Evolutionary conservation across 2,329 filamentous ascomycete species (phyloP), one percentile per base, ranked within the genome.

Genomic region (Fusarium odoratissimum): DNA sequence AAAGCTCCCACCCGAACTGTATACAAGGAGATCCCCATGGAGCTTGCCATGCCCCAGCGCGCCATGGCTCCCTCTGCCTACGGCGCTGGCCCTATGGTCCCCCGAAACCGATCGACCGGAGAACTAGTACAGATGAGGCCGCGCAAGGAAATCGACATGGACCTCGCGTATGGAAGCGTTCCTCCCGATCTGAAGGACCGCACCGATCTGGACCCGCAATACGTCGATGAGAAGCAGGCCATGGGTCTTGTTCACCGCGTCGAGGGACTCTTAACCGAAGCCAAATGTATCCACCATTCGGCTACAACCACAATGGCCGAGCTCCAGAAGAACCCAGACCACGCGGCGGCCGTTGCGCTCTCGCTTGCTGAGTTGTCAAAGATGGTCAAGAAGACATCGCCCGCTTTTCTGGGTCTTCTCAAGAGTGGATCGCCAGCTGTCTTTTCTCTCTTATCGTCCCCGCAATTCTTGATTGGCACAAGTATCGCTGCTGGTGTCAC

Each of bases 391-490:
- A 97, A 97, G 80, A 92, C 98, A 88, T 93, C 93, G 1, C 96
- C 96, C 0, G 89, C 91, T 3, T 93, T 95, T 25, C 84, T 99
- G 11, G 85, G 88, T 16, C 85, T 92, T 2, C 84, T 98, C 78
- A 97, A 97, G 82, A 88, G 90, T 42, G 91, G 91, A 25, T 95
- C 95, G 41, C 96, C 96, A 0, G 92, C 93, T 12, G 91, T 97
- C 25, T 95, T 97, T 76, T 93, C 92, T 0, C 88, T 99, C 28
- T 89, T 99, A 7, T 91, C 94, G 0, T 95, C 92, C 63, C 96
- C 96, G 2, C 94, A 99, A 79, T 99, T 99, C 80, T 89, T 98
- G 71, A 97, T 99, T 76, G 95, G 95, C 8, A 94, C 93, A 1
- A 93, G 95, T 46, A 91, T 97, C 19, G 94, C 93, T 1, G 91